Evolutionary conservation across 75 land plant genomes (phyloP).

Genomic region (Pinus tabuliformis): DNA sequence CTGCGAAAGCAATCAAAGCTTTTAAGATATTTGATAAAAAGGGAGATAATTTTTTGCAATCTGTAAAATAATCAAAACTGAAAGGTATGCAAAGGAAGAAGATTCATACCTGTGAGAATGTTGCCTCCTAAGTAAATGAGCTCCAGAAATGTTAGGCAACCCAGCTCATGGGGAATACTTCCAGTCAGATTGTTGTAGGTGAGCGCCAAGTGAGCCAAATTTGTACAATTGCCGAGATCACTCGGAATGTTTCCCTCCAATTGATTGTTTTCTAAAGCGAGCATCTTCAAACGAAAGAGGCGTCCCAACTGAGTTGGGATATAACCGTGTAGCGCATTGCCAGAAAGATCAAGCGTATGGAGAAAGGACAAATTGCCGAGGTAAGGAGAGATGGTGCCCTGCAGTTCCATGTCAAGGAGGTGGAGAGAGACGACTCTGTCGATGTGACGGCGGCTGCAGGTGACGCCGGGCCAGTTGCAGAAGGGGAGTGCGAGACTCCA

Average conservation of each 20-base stretch:
- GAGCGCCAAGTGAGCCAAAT: too few species aligned
- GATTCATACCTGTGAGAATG: too few species aligned
- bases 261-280: constrained; percentile 14
- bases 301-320: constrained; percentile 15
- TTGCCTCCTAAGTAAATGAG: too few species aligned
- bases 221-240: constrained; percentile 6
- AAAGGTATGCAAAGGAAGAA: too few species aligned
- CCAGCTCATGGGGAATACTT: constrained; percentile 18
- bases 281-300: constrained; percentile 9
- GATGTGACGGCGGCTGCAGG: neutral
- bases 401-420: constrained; percentile 20
- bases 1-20: too few species aligned
- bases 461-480: constrained; percentile 12
- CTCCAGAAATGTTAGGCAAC: neutral
- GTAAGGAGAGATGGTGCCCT: constrained; percentile 11
- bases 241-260: constrained; percentile 15
- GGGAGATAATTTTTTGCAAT: too few species aligned
- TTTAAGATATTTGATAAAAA: too few species aligned
- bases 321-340: constrained; percentile 19
- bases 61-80: too few species aligned
- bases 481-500: constrained; percentile 8
- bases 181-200: too few species aligned
- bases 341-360: constrained; percentile 9
- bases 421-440: constrained; percentile 16
- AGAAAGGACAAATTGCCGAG: constrained; percentile 20